Percentiles rank a stretch among this genome's conserved stretches.
These are phyloP conservation scores for Cucurbita argyrosperma DNA, from an alignment of 306 rosid species.

Conservation along the genomic window DNA sequence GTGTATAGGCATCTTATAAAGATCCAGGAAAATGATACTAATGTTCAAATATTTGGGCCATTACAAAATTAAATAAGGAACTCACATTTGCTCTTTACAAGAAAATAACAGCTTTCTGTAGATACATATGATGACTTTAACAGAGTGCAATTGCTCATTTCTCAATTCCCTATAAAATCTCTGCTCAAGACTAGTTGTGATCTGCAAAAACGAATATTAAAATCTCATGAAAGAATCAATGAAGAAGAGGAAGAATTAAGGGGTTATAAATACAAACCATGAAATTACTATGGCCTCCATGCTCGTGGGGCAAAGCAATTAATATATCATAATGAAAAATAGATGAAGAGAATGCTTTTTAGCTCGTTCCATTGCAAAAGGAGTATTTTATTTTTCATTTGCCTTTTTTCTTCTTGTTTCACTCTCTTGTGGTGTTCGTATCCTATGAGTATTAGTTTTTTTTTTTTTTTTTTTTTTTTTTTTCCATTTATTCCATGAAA, in stretches of 20 bases:
- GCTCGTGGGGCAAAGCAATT: background rate
- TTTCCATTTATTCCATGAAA: too few relatives aligned
- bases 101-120: constrained; percentile 63
- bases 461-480: too few relatives aligned
- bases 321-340: background rate
- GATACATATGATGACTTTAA: constrained; percentile 59
- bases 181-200: constrained; percentile 70
- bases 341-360: too few relatives aligned
- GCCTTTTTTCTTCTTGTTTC: too few relatives aligned
- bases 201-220: constrained; percentile 25
- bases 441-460: too few relatives aligned
- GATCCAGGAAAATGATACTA: background rate
- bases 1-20: background rate
- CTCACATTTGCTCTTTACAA: constrained; percentile 85
- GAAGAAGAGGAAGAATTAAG: background rate
- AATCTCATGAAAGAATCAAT: background rate
- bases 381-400: too few relatives aligned
- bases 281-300: background rate
- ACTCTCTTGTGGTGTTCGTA: too few relatives aligned
- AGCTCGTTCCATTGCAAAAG: too few relatives aligned
- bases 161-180: constrained; percentile 77
- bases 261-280: background rate
- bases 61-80: constrained; percentile 7
- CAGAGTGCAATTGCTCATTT: constrained; percentile 52
- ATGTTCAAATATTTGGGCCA: background rate